These are phyloP conservation scores for Daldinia sp. DNA, from an alignment of 2,329 filamentous ascomycete species.

Conservation along the genomic window DNA sequence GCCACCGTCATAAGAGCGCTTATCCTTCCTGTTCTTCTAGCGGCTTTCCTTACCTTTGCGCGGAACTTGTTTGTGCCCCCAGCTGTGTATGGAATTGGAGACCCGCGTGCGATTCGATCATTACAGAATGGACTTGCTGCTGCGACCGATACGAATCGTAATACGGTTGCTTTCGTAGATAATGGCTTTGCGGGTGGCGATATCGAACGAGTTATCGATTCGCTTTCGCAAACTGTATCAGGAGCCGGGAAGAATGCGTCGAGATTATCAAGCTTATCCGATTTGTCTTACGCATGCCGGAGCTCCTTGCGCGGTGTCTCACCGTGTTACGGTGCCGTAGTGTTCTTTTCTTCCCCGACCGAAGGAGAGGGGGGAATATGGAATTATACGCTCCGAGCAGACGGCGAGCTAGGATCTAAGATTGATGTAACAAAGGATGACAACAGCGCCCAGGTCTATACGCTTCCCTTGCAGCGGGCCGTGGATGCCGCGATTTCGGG, in stretches of 20 bases:
- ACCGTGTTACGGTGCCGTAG: constrained; percentile 75
- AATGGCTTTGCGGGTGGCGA: constrained; percentile 73
- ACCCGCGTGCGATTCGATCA: constrained; percentile 66
- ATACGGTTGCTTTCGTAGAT: constrained; percentile 81
- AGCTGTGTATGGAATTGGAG: constrained; percentile 76
- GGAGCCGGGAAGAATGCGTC: constrained; percentile 63
- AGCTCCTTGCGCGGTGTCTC: constrained; percentile 72
- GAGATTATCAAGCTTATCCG: constrained; percentile 61
- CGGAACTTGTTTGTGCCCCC: constrained; percentile 85
- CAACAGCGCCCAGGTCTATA: constrained; percentile 81
- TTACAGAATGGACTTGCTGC: constrained; percentile 69
- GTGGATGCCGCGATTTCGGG: constrained; percentile 77
- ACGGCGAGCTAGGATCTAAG: constrained; percentile 71
- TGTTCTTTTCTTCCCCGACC: constrained; percentile 77
- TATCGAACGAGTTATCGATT: constrained; percentile 75
- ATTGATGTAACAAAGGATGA: constrained; percentile 70
- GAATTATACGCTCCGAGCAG: constrained; percentile 87
- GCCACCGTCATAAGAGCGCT: constrained; percentile 65
- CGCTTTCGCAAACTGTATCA: constrained; percentile 65
- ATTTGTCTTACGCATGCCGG: constrained; percentile 69
- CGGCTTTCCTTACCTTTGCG: constrained; percentile 72
- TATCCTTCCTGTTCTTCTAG: constrained; percentile 65
- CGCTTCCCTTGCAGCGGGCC: constrained; percentile 80
- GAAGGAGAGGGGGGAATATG: constrained; percentile 73
- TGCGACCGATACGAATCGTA: constrained; percentile 63